Base-by-base conservation (phyloP, 805 yeast species). In the Clavispora vitiphila region DNA sequence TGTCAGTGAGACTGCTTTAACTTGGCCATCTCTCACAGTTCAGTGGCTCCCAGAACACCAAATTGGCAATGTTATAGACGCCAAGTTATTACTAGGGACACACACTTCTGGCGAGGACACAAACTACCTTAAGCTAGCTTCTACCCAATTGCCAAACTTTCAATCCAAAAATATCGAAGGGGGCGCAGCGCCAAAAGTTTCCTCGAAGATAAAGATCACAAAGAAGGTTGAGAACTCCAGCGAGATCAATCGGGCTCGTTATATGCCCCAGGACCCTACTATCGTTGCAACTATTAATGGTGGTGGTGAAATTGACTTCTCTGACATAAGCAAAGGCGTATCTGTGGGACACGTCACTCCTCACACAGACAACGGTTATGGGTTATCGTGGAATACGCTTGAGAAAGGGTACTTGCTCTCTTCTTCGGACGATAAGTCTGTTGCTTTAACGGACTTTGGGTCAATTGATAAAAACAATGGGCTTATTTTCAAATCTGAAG, bases 21-120 rank as follows among this genome's bases (percentile, higher is more conserved):
- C 81, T 10, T 86, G 95, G 95, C 95, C 95, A 2, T 81, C 90
- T 2, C 67, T 86, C 38, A 81, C 91, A 1, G 73, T 83, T 4
- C 86, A 86, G 60, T 86, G 93, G 90, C 59, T 83, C 7, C 90
- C 89, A 0, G 66, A 65, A 22, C 49, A 55, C 47, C 36, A 44
- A 10, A 46, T 37, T 7, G 50, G 40, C 21, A 41, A 39, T 15
- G 56, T 63, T 5, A 63, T 70, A 10, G 70, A 71, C 20, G 74
- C 83, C 47, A 73, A 76, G 40, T 51, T 86, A 42, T 53, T 85
- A 8, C 56, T 85, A 16, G 88, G 90, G 3, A 84, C 95, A 0
- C 86, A 83, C 54, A 82, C 91, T 0, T 77, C 86, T 1, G 86
- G 83, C 4, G 80, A 76, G 39, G 90, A 80, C 45, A 69, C 67